phyloP scores from a whole-genome alignment of 306 rosid genomes.

The Quercus variabilis region DNA sequence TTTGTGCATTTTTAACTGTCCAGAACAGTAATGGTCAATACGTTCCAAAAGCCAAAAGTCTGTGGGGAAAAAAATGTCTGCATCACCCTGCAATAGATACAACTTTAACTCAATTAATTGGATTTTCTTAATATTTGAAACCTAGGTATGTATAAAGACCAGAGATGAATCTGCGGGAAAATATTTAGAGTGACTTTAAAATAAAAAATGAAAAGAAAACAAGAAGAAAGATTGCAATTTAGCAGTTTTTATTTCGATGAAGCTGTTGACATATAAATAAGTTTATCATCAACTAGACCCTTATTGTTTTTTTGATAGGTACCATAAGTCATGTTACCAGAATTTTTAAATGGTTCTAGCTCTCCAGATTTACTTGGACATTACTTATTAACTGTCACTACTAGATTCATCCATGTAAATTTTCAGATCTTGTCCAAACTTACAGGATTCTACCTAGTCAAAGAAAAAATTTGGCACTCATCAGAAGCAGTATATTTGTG shows the following conservation, averaged over 20 bases:
- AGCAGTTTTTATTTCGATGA: not conserved
- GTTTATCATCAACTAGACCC: not conserved
- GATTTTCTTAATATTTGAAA: not conserved
- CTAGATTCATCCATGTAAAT: not conserved
- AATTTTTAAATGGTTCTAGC: not conserved
- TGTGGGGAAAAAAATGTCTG: slow-evolving; percentile 92
- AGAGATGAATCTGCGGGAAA: not conserved
- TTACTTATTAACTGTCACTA: not conserved
- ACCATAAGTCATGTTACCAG: not conserved
- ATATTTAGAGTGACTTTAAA: not conserved
- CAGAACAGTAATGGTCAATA: slow-evolving; percentile 89
- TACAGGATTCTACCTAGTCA: not conserved
- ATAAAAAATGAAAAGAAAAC: not conserved
- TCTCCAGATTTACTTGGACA: not conserved
- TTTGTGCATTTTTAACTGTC: slow-evolving; percentile 55
- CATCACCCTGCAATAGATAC: slow-evolving; percentile 72
- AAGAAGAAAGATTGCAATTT: not conserved
- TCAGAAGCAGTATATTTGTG: not conserved
- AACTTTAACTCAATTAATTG: not conserved
- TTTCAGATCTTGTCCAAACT: not conserved
- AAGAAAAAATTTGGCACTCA: not conserved
- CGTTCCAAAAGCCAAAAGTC: slow-evolving; percentile 85
- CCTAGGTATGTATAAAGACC: not conserved
- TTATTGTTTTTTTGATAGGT: not conserved
- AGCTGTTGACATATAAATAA: not conserved